Evolutionary conservation across 257 asterid species (phyloP), one percentile per base, ranked within the genome.

Genomic region (Perilla frutescens): DNA sequence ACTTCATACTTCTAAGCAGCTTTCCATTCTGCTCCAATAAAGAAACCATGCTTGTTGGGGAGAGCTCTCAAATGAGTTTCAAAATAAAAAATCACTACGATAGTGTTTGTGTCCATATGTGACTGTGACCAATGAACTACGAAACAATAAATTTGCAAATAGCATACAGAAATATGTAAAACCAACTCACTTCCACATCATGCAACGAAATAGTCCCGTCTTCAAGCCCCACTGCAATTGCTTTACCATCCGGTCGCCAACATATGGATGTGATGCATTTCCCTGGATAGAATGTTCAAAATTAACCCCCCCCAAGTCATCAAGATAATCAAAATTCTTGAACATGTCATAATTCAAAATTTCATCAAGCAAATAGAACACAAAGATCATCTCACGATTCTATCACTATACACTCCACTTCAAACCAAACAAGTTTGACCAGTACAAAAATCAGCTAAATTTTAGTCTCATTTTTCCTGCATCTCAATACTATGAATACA

Each of bases 201-300:
- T 92, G 97, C 87, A 92, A 77, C 32, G 97, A 83, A 68, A 88
- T 86, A n/a, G 92, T 82, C 49, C 99, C 99, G 68, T 92, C 98
- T 70, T 89, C 96, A 72, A 90, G 98, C 57, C 98, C 99, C 73
- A 89, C 88, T 2, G 96, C 99, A 77, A 95, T 85, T 39, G 87
- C 96, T 78, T 90, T 95, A 58, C 99, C 99, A 83, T 95, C 98
- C 6, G 99, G 99, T 12, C 96, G 95, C 99, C 99, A 95, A 72
- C 98, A 95, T 80, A 92, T 84, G 57, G 99, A 88, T 70, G 93
- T 81, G 72, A 95, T 87, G 80, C 83, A 66, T 85, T 89, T 90
- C 65, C 95, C 99, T 94, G 62, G 14, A 68, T 14, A 80, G 71
- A 40, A 55, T 41, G 49, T 34, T 54, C 78, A 48, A 68, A 53